phyloP scores from a whole-genome alignment of 371 early-diverging fungal genomes.

The Catenaria anguillulae region DNA sequence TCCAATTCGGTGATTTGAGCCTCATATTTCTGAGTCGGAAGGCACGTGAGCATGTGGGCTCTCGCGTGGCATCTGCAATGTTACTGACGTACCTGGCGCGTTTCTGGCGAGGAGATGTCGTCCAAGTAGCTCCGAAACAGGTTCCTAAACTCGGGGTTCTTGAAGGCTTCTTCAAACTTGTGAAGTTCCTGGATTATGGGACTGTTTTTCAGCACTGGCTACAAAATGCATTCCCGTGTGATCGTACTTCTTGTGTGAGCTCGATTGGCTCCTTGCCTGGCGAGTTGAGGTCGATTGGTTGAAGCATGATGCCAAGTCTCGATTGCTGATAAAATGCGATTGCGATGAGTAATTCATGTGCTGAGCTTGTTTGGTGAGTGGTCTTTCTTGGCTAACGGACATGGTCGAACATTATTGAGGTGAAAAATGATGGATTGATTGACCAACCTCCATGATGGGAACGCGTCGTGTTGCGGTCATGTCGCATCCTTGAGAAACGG shows the following conservation, averaged over 20 bases:
- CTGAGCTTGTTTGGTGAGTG: too few species aligned
- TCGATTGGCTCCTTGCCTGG: not conserved
- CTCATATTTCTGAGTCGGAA: slow-evolving; percentile 36
- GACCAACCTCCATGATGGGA: too few species aligned
- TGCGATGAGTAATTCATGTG: too few species aligned
- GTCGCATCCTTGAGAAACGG: too few species aligned
- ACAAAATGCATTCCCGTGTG: not conserved
- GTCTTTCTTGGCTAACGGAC: too few species aligned
- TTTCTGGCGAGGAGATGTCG: slow-evolving; percentile 22
- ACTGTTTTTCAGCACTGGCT: not conserved
- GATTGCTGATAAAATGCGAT: too few species aligned
- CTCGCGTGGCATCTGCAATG: too few species aligned
- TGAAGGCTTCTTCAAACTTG: slow-evolving; percentile 23
- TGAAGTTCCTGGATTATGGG: slow-evolving; percentile 17
- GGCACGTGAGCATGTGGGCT: too few species aligned
- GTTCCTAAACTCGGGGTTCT: slow-evolving; percentile 29
- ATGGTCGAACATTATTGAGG: too few species aligned
- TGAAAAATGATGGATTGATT: too few species aligned
- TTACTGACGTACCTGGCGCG: not conserved
- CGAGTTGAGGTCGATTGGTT: not conserved
- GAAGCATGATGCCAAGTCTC: too few species aligned
- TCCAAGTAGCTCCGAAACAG: slow-evolving; percentile 32
- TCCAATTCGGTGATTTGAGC: slow-evolving; percentile 28
- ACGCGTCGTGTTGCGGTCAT: too few species aligned
- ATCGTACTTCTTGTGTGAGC: not conserved